Evolutionary conservation across 169 alveolate species (phyloP), one percentile per base, ranked within the genome.

Genomic region (Eimeria nieschulzi): DNA sequence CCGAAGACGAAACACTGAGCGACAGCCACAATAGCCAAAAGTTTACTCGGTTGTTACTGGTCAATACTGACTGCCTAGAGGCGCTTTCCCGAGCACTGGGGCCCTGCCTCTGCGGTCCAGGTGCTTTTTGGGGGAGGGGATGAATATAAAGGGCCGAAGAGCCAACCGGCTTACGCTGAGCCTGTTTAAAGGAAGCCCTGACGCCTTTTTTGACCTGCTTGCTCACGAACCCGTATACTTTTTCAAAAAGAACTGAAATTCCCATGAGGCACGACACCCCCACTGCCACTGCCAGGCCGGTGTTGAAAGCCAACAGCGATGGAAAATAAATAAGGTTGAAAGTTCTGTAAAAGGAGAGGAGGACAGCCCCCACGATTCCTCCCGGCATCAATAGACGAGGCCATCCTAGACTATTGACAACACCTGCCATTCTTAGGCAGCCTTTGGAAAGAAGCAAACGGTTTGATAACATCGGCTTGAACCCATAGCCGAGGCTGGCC

Each of bases 251-350:
- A 26, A 61, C 51, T 61, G 88, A 76, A 66, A 82, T 70, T 23
- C 88, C 88, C 76, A 82, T 21, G 21, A 82, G 59, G 63, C 88
- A 82, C 17, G 88, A 73, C 56, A 82, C 88, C 15, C 88, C 88
- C 88, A 82, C 63, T 33, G 88, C 88, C 63, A 59, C 88, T 51
- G 88, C 88, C 46, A 82, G 76, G 21, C 88, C 88, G 33, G 76
- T 75, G 7, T 73, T 82, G 76, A 82, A 33, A 33, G 88, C 88
- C 61, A 82, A 19, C 53, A 82, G 88, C 26, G 88, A 75, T 5
- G 88, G 88, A 39, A 82, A 82, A 8, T 59, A 61, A 26, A 82
- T 19, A 17, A 82, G 55, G 46, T 61, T 82, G 26, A 82, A 61
- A 10, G 88, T 56, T 23, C 88, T 55, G 76, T 59, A 7, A 39